Evolutionary conservation across 768 basidiomycete species (phyloP).

Genomic region (Albatrellus ellisii): DNA sequence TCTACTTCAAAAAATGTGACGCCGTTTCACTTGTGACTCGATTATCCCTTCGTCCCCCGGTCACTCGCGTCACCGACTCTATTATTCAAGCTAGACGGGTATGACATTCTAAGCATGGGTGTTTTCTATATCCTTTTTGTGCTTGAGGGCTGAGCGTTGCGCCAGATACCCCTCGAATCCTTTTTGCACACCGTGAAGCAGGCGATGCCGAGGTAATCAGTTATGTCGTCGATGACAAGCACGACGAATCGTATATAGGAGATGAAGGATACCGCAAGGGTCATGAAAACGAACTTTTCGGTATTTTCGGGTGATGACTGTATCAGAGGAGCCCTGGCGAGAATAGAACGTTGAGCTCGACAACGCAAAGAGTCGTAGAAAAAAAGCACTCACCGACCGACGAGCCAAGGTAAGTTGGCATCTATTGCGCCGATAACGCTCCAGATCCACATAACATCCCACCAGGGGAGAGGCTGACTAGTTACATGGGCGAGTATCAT

Average conservation of each 20-base stretch:
- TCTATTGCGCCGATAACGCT: slow-evolving; percentile 67
- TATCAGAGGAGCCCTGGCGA: slow-evolving; percentile 49
- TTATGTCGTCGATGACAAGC: slow-evolving; percentile 80
- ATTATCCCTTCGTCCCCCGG: slow-evolving; percentile 1
- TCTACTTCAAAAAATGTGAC: not conserved
- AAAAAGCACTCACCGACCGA: slow-evolving; percentile 40
- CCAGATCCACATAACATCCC: slow-evolving; percentile 83
- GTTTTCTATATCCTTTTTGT: slow-evolving; percentile 8
- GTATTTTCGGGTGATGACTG: slow-evolving; percentile 53
- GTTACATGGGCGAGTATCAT: slow-evolving; percentile 94
- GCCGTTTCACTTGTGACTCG: slow-evolving; percentile 6
- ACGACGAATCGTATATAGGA: slow-evolving; percentile 69
- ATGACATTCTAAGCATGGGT: not conserved
- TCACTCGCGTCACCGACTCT: too few relatives aligned
- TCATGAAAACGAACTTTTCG: slow-evolving; percentile 59
- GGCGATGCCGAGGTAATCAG: slow-evolving; percentile 84
- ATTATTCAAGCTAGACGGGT: too few relatives aligned
- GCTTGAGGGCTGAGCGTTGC: slow-evolving; percentile 17
- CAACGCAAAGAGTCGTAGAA: not conserved
- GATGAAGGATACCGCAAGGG: slow-evolving; percentile 52
- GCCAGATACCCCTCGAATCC: slow-evolving; percentile 58
- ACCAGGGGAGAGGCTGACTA: slow-evolving; percentile 67
- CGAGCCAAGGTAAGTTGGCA: slow-evolving; percentile 59
- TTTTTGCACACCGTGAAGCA: slow-evolving; percentile 89
- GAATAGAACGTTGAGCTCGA: not conserved